These are phyloP conservation scores for Diaporthe sp. DNA, from an alignment of 2,329 filamentous ascomycete species.

Conservation along the genomic window DNA sequence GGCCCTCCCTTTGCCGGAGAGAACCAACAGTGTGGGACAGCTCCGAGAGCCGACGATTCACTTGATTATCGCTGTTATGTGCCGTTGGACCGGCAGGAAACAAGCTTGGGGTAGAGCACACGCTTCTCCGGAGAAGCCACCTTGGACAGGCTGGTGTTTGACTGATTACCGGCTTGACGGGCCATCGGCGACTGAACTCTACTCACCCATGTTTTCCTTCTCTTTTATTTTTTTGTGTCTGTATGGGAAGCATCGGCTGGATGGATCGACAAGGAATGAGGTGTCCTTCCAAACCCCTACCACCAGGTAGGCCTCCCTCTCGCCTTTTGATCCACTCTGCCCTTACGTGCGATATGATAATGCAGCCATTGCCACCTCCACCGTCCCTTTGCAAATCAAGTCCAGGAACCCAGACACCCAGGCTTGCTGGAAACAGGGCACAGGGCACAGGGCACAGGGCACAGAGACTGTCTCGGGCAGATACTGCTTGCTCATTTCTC, in stretches of 20 bases:
- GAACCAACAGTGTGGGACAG: background rate
- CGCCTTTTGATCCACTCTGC: background rate
- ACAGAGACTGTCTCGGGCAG: conserved; percentile 22
- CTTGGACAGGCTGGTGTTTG: background rate
- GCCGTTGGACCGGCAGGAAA: background rate
- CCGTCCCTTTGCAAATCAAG: background rate
- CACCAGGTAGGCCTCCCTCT: background rate
- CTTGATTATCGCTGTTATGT: background rate
- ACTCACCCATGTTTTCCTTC: background rate
- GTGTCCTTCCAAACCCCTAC: too few species aligned
- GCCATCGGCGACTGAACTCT: background rate
- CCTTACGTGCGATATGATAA: background rate
- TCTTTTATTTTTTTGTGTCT: too few species aligned
- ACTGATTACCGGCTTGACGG: background rate
- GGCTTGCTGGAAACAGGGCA: background rate
- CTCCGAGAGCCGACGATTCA: background rate
- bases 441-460: background rate
- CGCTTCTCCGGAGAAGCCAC: background rate
- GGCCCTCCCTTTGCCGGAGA: background rate
- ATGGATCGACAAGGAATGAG: too few species aligned
- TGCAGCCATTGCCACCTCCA: background rate
- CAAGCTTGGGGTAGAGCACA: background rate
- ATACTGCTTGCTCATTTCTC: background rate
- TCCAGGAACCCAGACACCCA: background rate
- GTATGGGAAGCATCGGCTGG: too few species aligned